A percentile compares a stretch with the other conserved stretches of the same genome.
phyloP scores from a whole-genome alignment of 1,284 basidiomycete species.

The Cutaneotrichosporon arboriforme region DNA sequence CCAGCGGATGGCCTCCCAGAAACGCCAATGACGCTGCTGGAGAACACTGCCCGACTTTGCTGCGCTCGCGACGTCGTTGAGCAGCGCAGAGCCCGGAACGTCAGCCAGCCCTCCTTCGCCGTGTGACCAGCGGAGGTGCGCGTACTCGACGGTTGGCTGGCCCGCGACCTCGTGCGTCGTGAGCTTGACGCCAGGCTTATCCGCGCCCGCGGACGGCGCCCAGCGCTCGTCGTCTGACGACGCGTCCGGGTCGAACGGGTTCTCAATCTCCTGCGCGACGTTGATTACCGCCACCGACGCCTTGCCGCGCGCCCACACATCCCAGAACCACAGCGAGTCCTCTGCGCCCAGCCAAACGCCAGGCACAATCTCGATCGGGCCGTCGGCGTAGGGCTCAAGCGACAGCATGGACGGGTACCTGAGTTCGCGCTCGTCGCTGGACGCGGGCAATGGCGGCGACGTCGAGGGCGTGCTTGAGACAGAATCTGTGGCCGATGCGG shows the following conservation, averaged over 20 bases:
- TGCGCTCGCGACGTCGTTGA: constrained; percentile 18
- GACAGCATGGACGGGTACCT: neutral
- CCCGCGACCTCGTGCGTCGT: constrained; percentile 31
- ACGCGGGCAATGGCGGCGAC: constrained; percentile 9
- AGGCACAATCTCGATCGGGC: constrained; percentile 83
- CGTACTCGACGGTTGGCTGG: constrained; percentile 75
- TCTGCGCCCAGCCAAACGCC: constrained; percentile 90
- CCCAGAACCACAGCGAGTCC: constrained; percentile 65
- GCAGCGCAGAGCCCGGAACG: constrained; percentile 29
- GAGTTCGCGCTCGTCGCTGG: constrained; percentile 7
- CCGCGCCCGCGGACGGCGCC: constrained; percentile 2
- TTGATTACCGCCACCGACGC: constrained; percentile 59
- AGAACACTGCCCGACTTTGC: neutral
- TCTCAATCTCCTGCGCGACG: constrained; percentile 87
- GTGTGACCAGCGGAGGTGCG: constrained; percentile 92
- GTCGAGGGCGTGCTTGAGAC: constrained; percentile 14
- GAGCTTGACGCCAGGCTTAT: constrained; percentile 22
- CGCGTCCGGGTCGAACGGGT: constrained; percentile 58
- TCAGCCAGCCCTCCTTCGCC: constrained; percentile 80
- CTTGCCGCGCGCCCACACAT: constrained; percentile 21
- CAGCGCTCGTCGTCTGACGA: constrained; percentile 5
- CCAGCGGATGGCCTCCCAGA: constrained; percentile 72
- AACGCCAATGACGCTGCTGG: constrained; percentile 52
- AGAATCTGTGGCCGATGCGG: constrained; percentile 14
- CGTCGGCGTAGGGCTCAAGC: constrained; percentile 65